A percentile compares a stretch with the other conserved stretches of the same genome.
Evolutionary conservation across 495 filamentous ascomycete species (phyloP).

Genomic region (Podospora pseudocomata): DNA sequence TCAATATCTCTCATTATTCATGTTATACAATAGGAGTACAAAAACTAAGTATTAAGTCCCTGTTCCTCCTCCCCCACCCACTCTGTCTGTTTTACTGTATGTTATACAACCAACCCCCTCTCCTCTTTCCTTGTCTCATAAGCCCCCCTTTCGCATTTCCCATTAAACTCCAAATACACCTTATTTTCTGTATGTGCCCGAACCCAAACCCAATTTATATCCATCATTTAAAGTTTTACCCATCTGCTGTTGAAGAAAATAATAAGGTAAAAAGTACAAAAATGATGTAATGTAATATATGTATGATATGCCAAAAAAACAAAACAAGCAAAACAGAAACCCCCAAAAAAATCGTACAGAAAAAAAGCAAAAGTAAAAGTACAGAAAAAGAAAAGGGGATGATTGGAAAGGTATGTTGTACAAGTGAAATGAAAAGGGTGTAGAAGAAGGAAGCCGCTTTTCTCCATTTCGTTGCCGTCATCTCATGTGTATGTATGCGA

Average conservation of each 20-base stretch:
- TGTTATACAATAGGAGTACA: neutral
- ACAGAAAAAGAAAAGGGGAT: slow-evolving; percentile 12
- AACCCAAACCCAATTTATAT: neutral
- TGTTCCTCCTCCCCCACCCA: neutral
- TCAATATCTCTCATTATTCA: neutral
- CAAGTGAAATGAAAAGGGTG: slow-evolving; percentile 1
- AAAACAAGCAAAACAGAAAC: neutral
- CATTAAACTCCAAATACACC: neutral
- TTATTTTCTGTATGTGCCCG: neutral
- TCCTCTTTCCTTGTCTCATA: neutral
- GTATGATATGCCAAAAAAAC: neutral
- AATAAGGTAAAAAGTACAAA: slow-evolving; percentile 10
- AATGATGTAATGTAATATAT: neutral
- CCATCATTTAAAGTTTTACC: neutral
- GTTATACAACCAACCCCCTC: neutral
- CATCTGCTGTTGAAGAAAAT: slow-evolving; percentile 1
- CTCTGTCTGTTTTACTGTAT: neutral
- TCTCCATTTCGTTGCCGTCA: neutral
- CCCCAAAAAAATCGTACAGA: slow-evolving; percentile 9
- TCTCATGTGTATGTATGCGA: neutral
- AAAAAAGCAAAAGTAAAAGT: slow-evolving; percentile 6
- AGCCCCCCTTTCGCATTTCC: neutral
- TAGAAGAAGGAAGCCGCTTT: neutral
- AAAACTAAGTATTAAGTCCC: neutral
- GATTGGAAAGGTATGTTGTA: neutral